Conservation (phyloP, 441 rosid genomes). For the Populus hybrid region DNA sequence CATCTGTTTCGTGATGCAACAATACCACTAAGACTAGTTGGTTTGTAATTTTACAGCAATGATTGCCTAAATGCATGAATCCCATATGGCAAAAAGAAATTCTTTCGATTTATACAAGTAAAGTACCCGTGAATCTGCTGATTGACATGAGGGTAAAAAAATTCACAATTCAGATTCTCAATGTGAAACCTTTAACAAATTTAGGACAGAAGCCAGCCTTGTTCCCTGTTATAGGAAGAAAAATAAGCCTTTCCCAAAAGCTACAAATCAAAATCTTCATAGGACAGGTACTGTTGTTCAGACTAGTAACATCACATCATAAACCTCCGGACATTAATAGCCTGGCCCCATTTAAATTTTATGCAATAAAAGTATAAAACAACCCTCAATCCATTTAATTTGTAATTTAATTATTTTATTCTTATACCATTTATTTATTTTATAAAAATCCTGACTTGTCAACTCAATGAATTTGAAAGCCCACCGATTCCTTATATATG, state of each 20-base stretch:
- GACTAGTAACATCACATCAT: not conserved
- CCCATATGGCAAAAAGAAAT: not conserved
- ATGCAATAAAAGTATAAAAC: not conserved
- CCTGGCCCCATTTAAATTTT: not conserved
- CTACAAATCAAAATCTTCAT: not conserved
- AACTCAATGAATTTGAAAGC: not conserved
- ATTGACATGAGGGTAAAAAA: not conserved
- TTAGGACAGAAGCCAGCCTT: not conserved
- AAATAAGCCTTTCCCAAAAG: not conserved
- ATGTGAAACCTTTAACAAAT: not conserved
- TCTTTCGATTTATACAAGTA: not conserved
- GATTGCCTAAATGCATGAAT: not conserved
- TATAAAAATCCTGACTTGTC: not conserved
- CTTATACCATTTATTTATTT: not conserved
- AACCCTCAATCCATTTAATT: not conserved
- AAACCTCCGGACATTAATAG: not conserved
- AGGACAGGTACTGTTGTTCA: not conserved
- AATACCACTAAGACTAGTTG: conserved; percentile 5
- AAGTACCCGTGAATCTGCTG: not conserved
- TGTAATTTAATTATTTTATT: not conserved
- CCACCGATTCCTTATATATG: not conserved
- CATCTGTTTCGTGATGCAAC: conserved; percentile 3
- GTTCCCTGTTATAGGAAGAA: not conserved
- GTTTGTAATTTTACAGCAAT: conserved; percentile 1
- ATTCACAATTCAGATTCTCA: not conserved